A percentile compares a stretch with the other conserved stretches of the same genome.
Conservation (phyloP, 2,329 filamentous ascomycete species). For the Aspergillus chevalieri region DNA sequence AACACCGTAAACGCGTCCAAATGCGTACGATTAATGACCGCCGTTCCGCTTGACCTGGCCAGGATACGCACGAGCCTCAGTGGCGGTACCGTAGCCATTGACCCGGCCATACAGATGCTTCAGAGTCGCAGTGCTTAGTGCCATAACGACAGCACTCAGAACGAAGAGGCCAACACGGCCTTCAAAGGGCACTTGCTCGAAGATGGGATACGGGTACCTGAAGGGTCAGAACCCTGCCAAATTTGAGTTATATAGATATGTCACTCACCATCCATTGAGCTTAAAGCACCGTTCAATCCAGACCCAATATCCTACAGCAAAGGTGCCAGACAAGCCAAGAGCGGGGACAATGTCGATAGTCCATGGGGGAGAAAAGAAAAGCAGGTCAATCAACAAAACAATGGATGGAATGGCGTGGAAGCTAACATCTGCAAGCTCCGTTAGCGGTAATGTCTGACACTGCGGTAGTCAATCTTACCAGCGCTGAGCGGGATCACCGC, state of each 20-base stretch:
- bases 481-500: constrained; percentile 31
- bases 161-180: constrained; percentile 66
- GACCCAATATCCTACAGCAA: constrained; percentile 58
- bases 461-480: constrained; percentile 19
- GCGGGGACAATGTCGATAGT: constrained; percentile 49
- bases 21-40: constrained; percentile 8
- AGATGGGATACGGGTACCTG: constrained; percentile 83
- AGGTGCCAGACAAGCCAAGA: constrained; percentile 42
- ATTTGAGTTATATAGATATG: not conserved
- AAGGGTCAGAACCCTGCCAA: constrained; percentile 7
- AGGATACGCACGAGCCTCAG: constrained; percentile 18
- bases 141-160: constrained; percentile 65
- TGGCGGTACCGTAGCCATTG: constrained; percentile 29
- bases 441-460: not conserved
- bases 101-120: constrained; percentile 62
- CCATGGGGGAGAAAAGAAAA: constrained; percentile 57
- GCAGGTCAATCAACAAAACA: constrained; percentile 49
- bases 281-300: constrained; percentile 58
- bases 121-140: constrained; percentile 60
- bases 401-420: constrained; percentile 50
- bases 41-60: constrained; percentile 25
- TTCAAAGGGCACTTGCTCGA: constrained; percentile 59
- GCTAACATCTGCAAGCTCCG: constrained; percentile 31
- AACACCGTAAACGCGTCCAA: not conserved
- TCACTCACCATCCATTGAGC: constrained; percentile 53